Conservation (phyloP, 139 green algal species). For the Medakamo hakoo region DNA sequence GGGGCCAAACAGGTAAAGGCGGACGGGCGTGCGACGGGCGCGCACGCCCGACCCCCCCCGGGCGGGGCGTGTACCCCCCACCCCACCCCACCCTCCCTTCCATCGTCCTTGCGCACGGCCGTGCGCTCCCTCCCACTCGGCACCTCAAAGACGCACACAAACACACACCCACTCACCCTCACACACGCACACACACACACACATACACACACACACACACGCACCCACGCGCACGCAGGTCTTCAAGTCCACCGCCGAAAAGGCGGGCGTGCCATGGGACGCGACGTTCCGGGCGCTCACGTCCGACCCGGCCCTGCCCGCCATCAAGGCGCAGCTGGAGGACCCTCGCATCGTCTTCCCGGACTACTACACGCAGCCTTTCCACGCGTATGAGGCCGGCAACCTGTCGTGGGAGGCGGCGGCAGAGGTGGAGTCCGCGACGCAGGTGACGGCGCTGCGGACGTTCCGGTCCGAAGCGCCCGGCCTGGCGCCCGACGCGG, state of each 20-base stretch:
- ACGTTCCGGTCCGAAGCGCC: slow-evolving; percentile 31
- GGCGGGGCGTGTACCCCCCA: too few species aligned
- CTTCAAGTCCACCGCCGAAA: slow-evolving; percentile 35
- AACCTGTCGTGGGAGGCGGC: slow-evolving; percentile 44
- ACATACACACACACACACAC: too few species aligned
- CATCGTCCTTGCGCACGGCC: too few species aligned
- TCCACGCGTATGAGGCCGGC: slow-evolving; percentile 53
- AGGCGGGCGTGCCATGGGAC: slow-evolving; percentile 31
- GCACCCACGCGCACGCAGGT: too few species aligned
- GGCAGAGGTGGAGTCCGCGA: slow-evolving; percentile 52
- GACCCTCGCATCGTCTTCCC: slow-evolving; percentile 34
- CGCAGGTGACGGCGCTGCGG: slow-evolving; percentile 41
- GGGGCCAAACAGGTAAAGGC: slow-evolving; percentile 5
- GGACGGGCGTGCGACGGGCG: too few species aligned
- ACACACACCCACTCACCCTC: too few species aligned
- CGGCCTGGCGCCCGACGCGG: slow-evolving; percentile 16
- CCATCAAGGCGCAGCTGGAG: slow-evolving; percentile 28
- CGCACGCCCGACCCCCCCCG: too few species aligned
- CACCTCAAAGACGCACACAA: too few species aligned
- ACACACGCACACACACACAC: too few species aligned
- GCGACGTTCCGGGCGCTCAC: slow-evolving; percentile 13
- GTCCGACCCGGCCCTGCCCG: slow-evolving; percentile 8
- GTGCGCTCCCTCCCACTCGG: too few species aligned
- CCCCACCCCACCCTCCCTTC: too few species aligned
- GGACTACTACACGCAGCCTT: slow-evolving; percentile 53